A percentile compares a stretch with the other conserved stretches of the same genome.
phyloP scores from a whole-genome alignment of 192 early-diverging fungal species.

The Piromyces finnis region DNA sequence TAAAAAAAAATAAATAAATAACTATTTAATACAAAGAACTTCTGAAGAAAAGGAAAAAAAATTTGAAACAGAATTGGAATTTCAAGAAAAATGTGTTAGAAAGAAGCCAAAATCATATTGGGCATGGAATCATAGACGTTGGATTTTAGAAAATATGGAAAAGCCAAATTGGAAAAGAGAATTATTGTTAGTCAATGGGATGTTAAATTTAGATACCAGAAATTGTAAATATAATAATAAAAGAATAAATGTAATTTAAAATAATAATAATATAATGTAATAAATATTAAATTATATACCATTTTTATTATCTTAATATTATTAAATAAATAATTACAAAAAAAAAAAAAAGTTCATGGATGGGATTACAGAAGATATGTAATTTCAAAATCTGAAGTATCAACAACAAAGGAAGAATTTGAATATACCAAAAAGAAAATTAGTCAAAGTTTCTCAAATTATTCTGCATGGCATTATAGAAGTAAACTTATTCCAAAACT shows the following conservation, averaged over 20 bases:
- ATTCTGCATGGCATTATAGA: conserved; percentile 96
- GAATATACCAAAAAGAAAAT: conserved; percentile 83
- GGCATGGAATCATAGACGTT: conserved; percentile 91
- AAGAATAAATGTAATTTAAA: too few relatives aligned
- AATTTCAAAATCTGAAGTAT: conserved; percentile 16
- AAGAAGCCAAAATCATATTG: conserved; percentile 91
- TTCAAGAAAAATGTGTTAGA: conserved; percentile 50
- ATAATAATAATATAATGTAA: too few relatives aligned
- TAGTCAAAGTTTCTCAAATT: conserved; percentile 83
- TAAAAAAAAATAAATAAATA: not conserved
- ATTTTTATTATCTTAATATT: too few relatives aligned
- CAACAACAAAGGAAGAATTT: conserved; percentile 38
- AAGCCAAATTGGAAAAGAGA: conserved; percentile 62
- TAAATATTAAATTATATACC: too few relatives aligned
- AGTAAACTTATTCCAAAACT: conserved; percentile 49
- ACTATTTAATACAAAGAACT: conserved; percentile 1
- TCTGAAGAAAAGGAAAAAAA: conserved; percentile 16
- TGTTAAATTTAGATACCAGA: conserved; percentile 73
- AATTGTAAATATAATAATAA: conserved; percentile 59
- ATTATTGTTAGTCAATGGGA: conserved; percentile 49
- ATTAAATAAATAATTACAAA: too few relatives aligned
- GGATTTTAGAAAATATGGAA: conserved; percentile 65
- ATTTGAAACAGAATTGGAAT: conserved; percentile 48
- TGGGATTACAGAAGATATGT: conserved; percentile 95
- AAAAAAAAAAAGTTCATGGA: conserved; percentile 53